Percentiles rank a stretch among this genome's conserved stretches.
phyloP scores from a whole-genome alignment of 805 yeast genomes.

The Candida chilensis region DNA sequence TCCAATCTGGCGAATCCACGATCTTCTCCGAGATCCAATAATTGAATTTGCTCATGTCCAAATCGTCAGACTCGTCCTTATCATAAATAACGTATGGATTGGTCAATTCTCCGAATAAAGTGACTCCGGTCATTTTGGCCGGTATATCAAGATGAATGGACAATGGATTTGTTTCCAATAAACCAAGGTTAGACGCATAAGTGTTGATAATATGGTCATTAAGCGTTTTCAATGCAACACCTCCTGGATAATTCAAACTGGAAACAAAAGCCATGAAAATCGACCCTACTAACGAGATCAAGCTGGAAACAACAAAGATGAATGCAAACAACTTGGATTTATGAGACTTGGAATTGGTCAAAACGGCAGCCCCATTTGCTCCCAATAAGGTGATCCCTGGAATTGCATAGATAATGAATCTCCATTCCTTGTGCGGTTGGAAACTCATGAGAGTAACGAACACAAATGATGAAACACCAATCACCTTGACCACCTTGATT shows the following conservation, averaged over 20 bases:
- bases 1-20: too few relatives aligned
- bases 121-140: constrained; percentile 82
- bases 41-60: constrained; percentile 9
- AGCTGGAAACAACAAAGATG: constrained; percentile 17
- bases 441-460: constrained; percentile 61
- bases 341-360: constrained; percentile 3
- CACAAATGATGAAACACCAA: constrained; percentile 40
- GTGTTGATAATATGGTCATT: constrained; percentile 28
- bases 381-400: constrained; percentile 63
- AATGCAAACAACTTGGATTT: constrained; percentile 11
- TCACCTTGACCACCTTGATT: constrained; percentile 25
- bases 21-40: too few relatives aligned
- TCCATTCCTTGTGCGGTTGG: constrained; percentile 93
- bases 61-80: constrained; percentile 43
- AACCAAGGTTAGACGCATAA: constrained; percentile 5
- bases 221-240: constrained; percentile 51
- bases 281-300: constrained; percentile 29
- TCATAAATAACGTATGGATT: constrained; percentile 42
- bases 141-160: constrained; percentile 70
- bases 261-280: constrained; percentile 52
- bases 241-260: constrained; percentile 83
- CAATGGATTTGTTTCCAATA: constrained; percentile 10
- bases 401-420: constrained; percentile 70
- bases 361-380: constrained; percentile 45
- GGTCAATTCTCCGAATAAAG: constrained; percentile 62